Evolutionary conservation across 208 protist species (phyloP), one percentile per base, ranked within the genome.

Genomic region (Trichomonas tenax): DNA sequence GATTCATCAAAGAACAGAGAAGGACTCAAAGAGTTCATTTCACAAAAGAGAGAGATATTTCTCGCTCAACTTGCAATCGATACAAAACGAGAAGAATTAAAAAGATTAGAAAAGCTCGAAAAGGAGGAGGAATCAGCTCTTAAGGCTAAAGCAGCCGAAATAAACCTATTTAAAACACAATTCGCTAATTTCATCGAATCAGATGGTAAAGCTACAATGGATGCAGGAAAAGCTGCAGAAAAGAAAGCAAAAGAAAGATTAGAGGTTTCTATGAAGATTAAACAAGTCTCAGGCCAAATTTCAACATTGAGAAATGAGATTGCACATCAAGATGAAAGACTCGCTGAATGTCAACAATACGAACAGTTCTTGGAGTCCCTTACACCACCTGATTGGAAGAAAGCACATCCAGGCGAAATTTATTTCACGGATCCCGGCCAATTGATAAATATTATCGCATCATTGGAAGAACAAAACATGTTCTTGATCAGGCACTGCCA

Each of bases 261-360:
- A 36, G 86, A 93, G 51, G 86, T 93, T 38, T 93, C 86, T 23
- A 34, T 93, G 44, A 48, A 93, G 31, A 93, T 93, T 44, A 93
- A 93, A 38, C 86, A 93, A 51, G 44, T 93, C 8, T 93, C 86
- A 51, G 6, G 40, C 14, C n/a, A 93, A 38, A 93, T 44, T 38
- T 48, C 86, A n/a, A 38, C 86, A 17, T 26, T 93, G 2, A 41
- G 86, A 93, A 93, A 51, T 26, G 86, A 93, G 38, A 93, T 93
- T 21, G 86, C 86, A 2, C 86, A 93, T 38, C 45, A 48, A 48
- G 86, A 93, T 3, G 86, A 93, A 93, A 93, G 51, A 38, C 36
- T 44, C 31, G 11, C 23, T 58, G 86, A 93, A 51, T 93, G 86
- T 51, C n/a, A 93, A 51, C 4, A 51, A 8, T 93, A 93, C 17